Evolutionary conservation across 2,329 filamentous ascomycete species (phyloP), one percentile per base, ranked within the genome.

Genomic region (Fusarium pseudoanthophilum): DNA sequence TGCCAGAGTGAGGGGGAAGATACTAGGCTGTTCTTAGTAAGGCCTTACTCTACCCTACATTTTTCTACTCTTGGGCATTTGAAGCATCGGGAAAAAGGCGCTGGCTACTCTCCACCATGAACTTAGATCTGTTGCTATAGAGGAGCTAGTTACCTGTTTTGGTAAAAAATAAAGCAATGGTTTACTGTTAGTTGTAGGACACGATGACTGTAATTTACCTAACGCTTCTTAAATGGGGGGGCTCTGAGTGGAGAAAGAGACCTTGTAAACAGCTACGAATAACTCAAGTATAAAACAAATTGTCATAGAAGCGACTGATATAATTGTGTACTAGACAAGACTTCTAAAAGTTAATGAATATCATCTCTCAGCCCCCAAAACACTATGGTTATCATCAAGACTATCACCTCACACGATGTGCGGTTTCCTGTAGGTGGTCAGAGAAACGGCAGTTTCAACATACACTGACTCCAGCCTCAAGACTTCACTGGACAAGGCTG

Each of bases 401-500:
- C 2, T 45, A 57, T 57, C 11, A 45, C 15, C 7, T 57, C 53
- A 9, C 53, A 45, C 1, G 53, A 57, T 45, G 53, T 57, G 37
- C 37, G 53, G n/a, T 57, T 57, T 34, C 53, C 53, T n/a, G 52
- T 56, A 11, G 3, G 52, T 30, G 16, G 4, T 13, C 7, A 3
- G 2, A 16, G 28, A 21, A 11, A n/a, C 21, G 0, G 20, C 1
- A 0, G 8, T 4, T 9, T 8, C n/a, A 11, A 5, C 3, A 56
- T 21, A 2, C 10, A 3, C 53, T 57, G 6, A 57, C 52, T 10
- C 9, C 4, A 10, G 11, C 1, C 0, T 14, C 21, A 45, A 39
- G 37, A 97, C 95, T 21, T 97, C 95, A 43, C 90, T 97, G 66
- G 94, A 97, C 84, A 96, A 95, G 85, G 97, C 94, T 18, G 95